Base-by-base conservation (phyloP, 106 monocot species). In the Cymbidium sinense region DNA sequence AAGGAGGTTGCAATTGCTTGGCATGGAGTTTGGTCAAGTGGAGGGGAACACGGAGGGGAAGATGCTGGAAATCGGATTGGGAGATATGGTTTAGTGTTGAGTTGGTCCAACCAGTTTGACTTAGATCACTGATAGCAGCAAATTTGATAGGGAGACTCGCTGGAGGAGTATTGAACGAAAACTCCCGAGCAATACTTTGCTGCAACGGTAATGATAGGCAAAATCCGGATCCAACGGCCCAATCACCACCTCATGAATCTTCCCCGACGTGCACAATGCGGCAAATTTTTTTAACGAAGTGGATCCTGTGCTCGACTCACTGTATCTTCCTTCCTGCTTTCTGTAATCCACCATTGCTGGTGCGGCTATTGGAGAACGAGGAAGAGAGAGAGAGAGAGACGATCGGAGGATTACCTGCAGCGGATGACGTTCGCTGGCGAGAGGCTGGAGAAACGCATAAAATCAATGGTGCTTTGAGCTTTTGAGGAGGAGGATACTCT, bases 291-390 rank as follows among this genome's bases (percentile, higher is more conserved):
- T 93, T 1, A 73, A 51, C 21, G 81, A 78, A 23, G 86, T 64
- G 0, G 81, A 77, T 17, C 96, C 96, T 7, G 55, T 52, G 75
- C 29, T 52, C 34, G 55, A 55, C 31, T 13, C 28, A 21, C n/a
- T 7, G 58, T 76, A 76, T 9, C 0, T 34, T 13, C 76, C 76
- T 21, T 25, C 15, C 34, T 50, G 5, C 17, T 73, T 88, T 44
- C 96, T 88, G 67, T 93, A 96, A 15, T 96, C 93, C 13, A 96
- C 86, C 0, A 43, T 74, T 1, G 96, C 31, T 10, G 85, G 86
- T 0, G 86, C 80, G n/a, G n/a, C n/a, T n/a, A n/a, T n/a, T n/a
- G n/a, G n/a, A n/a, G n/a, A n/a, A n/a, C n/a, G n/a, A n/a, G n/a
- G n/a, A n/a, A n/a, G n/a, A n/a, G n/a, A n/a, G n/a, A n/a, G n/a